phyloP scores from a whole-genome alignment of 306 rosid species.

The Malus sylvestris region DNA sequence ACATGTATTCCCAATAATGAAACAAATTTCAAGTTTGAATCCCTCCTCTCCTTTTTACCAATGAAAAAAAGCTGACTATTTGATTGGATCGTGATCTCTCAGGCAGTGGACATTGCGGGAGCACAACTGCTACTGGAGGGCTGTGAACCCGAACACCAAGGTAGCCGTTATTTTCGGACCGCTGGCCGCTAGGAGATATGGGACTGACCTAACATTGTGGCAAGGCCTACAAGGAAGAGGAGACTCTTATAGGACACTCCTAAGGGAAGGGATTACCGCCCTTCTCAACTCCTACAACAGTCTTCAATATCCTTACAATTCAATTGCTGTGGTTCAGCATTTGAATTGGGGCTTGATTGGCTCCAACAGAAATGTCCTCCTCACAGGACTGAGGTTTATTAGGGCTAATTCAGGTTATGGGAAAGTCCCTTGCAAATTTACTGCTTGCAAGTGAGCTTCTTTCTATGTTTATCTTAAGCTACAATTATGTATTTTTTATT shows the following conservation, averaged over 20 bases:
- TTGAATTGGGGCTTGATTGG: slow-evolving; percentile 63
- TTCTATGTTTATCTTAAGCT: background rate
- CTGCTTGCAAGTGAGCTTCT: slow-evolving; percentile 39
- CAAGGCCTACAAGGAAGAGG: slow-evolving; percentile 71
- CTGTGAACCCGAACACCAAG: slow-evolving; percentile 59
- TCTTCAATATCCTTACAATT: slow-evolving; percentile 49
- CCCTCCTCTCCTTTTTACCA: too few relatives aligned
- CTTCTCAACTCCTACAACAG: slow-evolving; percentile 70
- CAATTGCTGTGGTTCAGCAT: slow-evolving; percentile 45
- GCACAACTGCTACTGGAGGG: slow-evolving; percentile 80
- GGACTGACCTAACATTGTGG: slow-evolving; percentile 70
- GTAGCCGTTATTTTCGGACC: slow-evolving; percentile 63
- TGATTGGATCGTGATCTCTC: background rate
- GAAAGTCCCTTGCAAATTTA: slow-evolving; percentile 62
- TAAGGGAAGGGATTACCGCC: slow-evolving; percentile 73
- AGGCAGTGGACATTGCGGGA: slow-evolving; percentile 65
- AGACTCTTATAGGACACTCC: slow-evolving; percentile 69
- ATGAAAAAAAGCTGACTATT: background rate
- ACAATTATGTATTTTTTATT: background rate
- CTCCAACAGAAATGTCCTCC: slow-evolving; percentile 44
- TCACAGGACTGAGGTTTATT: slow-evolving; percentile 57
- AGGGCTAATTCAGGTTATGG: slow-evolving; percentile 69
- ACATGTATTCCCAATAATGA: background rate
- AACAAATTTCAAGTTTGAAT: background rate
- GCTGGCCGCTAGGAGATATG: slow-evolving; percentile 52